Evolutionary conservation across 1,284 basidiomycete genomes (phyloP).

Genomic region (Porogramme epimiltina): DNA sequence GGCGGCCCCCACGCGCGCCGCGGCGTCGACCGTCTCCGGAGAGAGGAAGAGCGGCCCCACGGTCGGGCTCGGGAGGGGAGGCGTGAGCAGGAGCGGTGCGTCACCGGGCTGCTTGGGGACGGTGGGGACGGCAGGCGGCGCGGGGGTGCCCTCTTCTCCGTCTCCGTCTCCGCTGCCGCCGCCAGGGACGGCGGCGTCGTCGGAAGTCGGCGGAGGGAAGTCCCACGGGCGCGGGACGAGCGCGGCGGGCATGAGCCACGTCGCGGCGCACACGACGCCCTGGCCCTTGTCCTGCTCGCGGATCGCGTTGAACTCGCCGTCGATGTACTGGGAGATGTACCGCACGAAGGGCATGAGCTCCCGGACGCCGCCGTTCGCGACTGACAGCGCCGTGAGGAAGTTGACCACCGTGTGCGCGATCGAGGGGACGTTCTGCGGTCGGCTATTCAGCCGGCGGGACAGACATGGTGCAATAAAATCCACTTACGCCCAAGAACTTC

Average conservation of each 20-base stretch:
- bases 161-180: background rate
- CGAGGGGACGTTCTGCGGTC: slow-evolving; percentile 54
- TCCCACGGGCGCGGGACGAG: slow-evolving; percentile 79
- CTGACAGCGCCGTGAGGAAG: slow-evolving; percentile 67
- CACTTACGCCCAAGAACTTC: slow-evolving; percentile 54
- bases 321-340: slow-evolving; percentile 74
- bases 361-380: slow-evolving; percentile 69
- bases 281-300: slow-evolving; percentile 62
- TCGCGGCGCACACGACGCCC: slow-evolving; percentile 83
- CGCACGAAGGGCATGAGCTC: slow-evolving; percentile 80
- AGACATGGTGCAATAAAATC: background rate
- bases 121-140: slow-evolving; percentile 7
- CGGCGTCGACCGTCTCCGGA: slow-evolving; percentile 6
- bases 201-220: slow-evolving; percentile 51
- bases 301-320: slow-evolving; percentile 70
- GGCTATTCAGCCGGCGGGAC: background rate
- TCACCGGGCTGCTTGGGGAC: background rate
- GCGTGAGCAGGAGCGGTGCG: slow-evolving; percentile 14
- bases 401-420: slow-evolving; percentile 66
- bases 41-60: background rate
- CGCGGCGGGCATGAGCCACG: slow-evolving; percentile 81
- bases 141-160: too few relatives aligned
- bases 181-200: slow-evolving; percentile 2
- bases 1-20: slow-evolving; percentile 5
- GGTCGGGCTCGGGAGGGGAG: slow-evolving; percentile 10